Conservation (phyloP, 441 rosid species). For the Oxalis stricta region DNA sequence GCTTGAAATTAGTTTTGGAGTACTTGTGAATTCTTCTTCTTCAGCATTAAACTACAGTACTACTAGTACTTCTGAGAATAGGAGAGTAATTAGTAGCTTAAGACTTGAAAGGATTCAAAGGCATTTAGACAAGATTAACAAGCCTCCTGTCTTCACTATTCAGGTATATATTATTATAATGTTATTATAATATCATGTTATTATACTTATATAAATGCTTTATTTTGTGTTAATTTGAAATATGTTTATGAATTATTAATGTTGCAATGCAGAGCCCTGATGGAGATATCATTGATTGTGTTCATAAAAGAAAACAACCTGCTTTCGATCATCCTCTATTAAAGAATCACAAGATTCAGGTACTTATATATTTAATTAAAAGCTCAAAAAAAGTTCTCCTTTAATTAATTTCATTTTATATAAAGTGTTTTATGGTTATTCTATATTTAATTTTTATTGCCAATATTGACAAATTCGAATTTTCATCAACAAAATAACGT, state of each 20-base stretch:
- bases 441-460: too few species aligned
- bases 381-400: background rate
- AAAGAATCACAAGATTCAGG: conserved; percentile 63
- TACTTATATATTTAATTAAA: too few species aligned
- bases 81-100: conserved; percentile 54
- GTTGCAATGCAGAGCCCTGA: conserved; percentile 80
- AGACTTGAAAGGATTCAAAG: conserved; percentile 64
- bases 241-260: too few species aligned
- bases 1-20: conserved; percentile 19
- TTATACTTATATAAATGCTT: background rate
- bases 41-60: conserved; percentile 36
- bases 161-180: conserved; percentile 15
- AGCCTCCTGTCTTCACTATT: conserved; percentile 44
- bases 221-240: background rate
- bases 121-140: conserved; percentile 50
- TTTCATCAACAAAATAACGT: too few species aligned
- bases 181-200: background rate
- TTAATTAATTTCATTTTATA: background rate
- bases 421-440: too few species aligned
- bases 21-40: conserved; percentile 12
- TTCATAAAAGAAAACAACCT: conserved; percentile 47
- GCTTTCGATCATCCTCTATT: conserved; percentile 62
- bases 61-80: too few species aligned
- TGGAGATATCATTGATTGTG: conserved; percentile 50
- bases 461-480: too few species aligned